phyloP scores from a whole-genome alignment of 352 stramenopile species.

The Globisporangium irregulare region DNA sequence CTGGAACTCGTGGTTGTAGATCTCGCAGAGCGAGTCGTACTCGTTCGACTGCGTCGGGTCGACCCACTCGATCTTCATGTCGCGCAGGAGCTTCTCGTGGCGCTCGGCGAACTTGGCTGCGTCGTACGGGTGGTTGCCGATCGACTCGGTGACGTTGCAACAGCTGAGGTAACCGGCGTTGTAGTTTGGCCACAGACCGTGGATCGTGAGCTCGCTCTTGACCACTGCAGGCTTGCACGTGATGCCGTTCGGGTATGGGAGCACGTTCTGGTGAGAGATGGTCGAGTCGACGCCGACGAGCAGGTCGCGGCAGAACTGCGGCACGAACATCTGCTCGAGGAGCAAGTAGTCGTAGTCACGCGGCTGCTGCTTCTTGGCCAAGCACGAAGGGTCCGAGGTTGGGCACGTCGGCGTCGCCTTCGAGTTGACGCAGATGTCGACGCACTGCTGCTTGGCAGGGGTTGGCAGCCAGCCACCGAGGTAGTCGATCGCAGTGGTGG shows the following conservation, averaged over 20 bases:
- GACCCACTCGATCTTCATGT: conserved; percentile 65
- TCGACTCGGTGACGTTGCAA: conserved; percentile 54
- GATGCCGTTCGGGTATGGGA: conserved; percentile 53
- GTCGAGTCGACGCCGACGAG: conserved; percentile 41
- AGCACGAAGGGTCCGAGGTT: conserved; percentile 29
- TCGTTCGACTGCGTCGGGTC: conserved; percentile 51
- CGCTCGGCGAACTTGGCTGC: conserved; percentile 36
- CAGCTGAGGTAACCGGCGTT: conserved; percentile 64
- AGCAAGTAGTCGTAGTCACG: conserved; percentile 78
- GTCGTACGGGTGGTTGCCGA: conserved; percentile 55
- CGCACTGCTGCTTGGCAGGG: conserved; percentile 44
- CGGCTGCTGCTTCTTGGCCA: conserved; percentile 58
- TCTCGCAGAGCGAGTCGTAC: conserved; percentile 72
- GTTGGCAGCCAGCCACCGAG: conserved; percentile 55
- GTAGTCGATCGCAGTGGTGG: conserved; percentile 44
- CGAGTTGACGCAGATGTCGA: conserved; percentile 73
- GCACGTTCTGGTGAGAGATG: conserved; percentile 78
- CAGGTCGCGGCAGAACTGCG: conserved; percentile 82
- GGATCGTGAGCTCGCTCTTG: conserved; percentile 64
- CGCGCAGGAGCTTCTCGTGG: conserved; percentile 40
- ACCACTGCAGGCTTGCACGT: conserved; percentile 41
- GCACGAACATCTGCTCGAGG: conserved; percentile 74
- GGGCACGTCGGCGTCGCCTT: conserved; percentile 16
- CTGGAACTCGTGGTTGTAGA: conserved; percentile 89
- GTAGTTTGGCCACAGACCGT: conserved; percentile 79